phyloP scores from a whole-genome alignment of 108 stramenopile genomes.

The Conticribra weissflogii region DNA sequence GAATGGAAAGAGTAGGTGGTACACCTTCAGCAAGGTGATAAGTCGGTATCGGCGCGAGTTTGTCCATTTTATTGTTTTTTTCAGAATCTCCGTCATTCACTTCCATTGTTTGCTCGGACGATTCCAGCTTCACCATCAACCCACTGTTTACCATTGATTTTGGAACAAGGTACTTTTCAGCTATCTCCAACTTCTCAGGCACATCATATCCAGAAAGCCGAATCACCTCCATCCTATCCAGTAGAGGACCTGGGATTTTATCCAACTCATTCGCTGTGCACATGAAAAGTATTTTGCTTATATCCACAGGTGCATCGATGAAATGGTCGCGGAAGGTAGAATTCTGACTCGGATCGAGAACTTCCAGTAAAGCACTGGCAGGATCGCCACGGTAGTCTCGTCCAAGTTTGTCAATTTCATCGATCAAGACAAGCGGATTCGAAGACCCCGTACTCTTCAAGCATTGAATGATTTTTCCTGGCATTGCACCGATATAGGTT shows the following conservation, averaged over 20 bases:
- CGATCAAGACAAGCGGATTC: conserved; percentile 96
- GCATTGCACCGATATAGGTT: conserved; percentile 99
- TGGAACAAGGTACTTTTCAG: conserved; percentile 94
- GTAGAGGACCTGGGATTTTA: conserved; percentile 93
- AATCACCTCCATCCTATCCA: conserved; percentile 98
- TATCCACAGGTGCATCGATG: conserved; percentile 97
- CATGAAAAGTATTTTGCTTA: conserved; percentile 96
- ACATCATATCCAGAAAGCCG: conserved; percentile 95
- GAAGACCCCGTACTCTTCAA: conserved; percentile 84
- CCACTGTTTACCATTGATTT: conserved; percentile 92
- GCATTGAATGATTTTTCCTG: conserved; percentile 96
- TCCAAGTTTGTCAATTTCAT: conserved; percentile 98
- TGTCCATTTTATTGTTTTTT: conserved; percentile 19
- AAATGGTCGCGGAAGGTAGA: conserved; percentile 93
- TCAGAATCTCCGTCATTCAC: conserved; percentile 24
- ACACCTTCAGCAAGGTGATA: conserved; percentile 59
- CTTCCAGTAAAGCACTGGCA: conserved; percentile 93
- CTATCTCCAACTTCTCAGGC: conserved; percentile 96
- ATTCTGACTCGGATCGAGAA: conserved; percentile 94
- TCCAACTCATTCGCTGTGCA: conserved; percentile 97
- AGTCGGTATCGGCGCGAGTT: conserved; percentile 37
- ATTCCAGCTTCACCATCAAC: conserved; percentile 69
- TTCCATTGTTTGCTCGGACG: conserved; percentile 30
- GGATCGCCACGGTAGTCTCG: conserved; percentile 93
- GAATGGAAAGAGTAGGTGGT: conserved; percentile 70